These are phyloP conservation scores for Suillus sp. DNA, from an alignment of 768 basidiomycete genomes.

Conservation along the genomic window DNA sequence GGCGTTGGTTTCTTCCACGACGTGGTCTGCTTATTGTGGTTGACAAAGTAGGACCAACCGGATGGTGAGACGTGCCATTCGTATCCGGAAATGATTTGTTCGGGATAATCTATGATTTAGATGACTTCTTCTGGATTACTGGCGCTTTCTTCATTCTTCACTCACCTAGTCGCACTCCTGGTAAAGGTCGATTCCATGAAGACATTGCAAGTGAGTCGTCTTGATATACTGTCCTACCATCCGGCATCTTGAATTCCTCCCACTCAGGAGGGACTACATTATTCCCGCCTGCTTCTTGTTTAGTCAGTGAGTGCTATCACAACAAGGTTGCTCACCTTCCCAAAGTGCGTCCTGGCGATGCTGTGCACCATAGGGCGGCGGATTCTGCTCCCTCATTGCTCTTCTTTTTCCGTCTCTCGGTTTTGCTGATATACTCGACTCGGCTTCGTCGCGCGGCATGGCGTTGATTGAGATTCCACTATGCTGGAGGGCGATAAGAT, in stretches of 20 bases:
- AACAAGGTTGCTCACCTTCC: neutral
- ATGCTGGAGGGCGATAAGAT: too few relatives aligned
- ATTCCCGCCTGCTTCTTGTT: neutral
- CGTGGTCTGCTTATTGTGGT: neutral
- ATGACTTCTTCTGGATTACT: too few relatives aligned
- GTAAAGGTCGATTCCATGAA: neutral
- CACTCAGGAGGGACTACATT: neutral
- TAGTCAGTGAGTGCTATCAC: neutral
- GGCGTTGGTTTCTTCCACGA: neutral
- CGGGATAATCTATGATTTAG: neutral
- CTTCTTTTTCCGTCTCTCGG: neutral
- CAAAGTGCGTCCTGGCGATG: neutral
- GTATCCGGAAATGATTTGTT: neutral
- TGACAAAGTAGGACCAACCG: neutral
- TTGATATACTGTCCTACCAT: neutral
- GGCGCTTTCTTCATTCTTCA: too few relatives aligned
- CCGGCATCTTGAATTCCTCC: neutral
- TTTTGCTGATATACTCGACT: neutral
- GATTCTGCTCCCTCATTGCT: too few relatives aligned
- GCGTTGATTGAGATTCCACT: neutral
- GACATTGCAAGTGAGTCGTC: accelerated
- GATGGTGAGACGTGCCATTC: neutral
- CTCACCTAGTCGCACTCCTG: conserved; percentile 2
- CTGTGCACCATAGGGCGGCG: conserved; percentile 1
- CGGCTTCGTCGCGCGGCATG: neutral